Conservation (phyloP, 2,329 filamentous ascomycete genomes). For the Cladosporium colombiae region DNA sequence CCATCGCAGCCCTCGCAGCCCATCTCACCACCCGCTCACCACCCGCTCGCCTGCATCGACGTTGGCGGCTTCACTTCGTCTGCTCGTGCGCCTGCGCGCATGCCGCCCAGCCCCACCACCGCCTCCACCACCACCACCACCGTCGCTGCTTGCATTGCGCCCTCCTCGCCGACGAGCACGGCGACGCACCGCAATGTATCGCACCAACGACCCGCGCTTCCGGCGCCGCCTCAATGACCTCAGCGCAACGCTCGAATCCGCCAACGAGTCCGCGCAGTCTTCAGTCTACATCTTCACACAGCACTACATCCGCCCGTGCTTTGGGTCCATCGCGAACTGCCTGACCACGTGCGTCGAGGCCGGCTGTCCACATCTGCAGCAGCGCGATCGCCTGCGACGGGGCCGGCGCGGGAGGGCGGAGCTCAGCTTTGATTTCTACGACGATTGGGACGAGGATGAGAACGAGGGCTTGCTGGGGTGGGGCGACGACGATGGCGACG, state of each 20-base stretch:
- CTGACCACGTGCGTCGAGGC: conserved; percentile 68
- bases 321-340: conserved; percentile 65
- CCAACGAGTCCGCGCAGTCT: conserved; percentile 88
- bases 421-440: conserved; percentile 93
- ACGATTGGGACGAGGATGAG: conserved; percentile 82
- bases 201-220: conserved; percentile 75
- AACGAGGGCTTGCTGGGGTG: conserved; percentile 69
- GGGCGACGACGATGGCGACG: conserved; percentile 84
- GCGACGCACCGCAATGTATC: conserved; percentile 52
- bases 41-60: conserved; percentile 1
- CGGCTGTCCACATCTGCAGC: conserved; percentile 39
- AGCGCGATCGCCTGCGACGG: conserved; percentile 59
- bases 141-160: conserved; percentile 1
- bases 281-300: conserved; percentile 88
- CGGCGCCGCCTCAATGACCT: conserved; percentile 93
- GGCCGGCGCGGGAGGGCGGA: conserved; percentile 68
- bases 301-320: conserved; percentile 78
- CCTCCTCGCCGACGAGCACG: neutral
- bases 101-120: conserved; percentile 1
- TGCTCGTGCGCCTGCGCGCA: conserved; percentile 15
- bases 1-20: neutral
- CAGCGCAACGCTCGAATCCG: conserved; percentile 83
- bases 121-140: conserved; percentile 1
- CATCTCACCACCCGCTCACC: neutral
- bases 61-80: conserved; percentile 8